Conservation (phyloP, 495 filamentous ascomycete species). For the Lasiosphaeria ovina region DNA sequence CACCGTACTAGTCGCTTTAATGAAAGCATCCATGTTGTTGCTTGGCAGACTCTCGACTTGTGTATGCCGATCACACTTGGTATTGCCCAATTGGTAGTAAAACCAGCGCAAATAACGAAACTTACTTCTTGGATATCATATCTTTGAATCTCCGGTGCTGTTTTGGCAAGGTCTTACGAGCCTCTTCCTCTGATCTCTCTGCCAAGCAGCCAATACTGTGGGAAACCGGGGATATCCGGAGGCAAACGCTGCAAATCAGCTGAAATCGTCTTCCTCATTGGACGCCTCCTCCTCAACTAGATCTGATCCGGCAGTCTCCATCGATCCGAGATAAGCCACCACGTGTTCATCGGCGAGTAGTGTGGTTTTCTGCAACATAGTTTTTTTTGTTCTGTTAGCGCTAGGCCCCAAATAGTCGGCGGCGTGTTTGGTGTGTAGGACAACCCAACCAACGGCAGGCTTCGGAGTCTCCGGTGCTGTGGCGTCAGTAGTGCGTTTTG, state of each 20-base stretch:
- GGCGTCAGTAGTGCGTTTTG: background rate
- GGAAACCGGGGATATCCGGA: background rate
- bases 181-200: background rate
- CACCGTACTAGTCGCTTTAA: no score
- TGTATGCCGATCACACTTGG: background rate
- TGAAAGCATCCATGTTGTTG: background rate
- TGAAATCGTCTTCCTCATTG: slow-evolving; percentile 48
- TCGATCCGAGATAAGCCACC: slow-evolving; percentile 44
- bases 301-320: slow-evolving; percentile 37
- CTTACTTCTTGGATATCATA: no score
- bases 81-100: background rate
- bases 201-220: background rate
- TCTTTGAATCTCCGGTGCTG: no score
- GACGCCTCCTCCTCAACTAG: slow-evolving; percentile 36
- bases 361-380: slow-evolving; percentile 31
- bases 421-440: background rate
- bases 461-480: background rate
- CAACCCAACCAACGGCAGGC: background rate
- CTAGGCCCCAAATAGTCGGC: slow-evolving; percentile 11
- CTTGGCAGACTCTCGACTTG: background rate
- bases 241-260: slow-evolving; percentile 26
- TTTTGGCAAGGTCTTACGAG: no score
- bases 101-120: background rate
- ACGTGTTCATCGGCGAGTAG: slow-evolving; percentile 40
- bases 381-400: slow-evolving; percentile 25